These are phyloP conservation scores for Calonectria hawksworthii DNA, from an alignment of 2,329 filamentous ascomycete species.

Conservation along the genomic window DNA sequence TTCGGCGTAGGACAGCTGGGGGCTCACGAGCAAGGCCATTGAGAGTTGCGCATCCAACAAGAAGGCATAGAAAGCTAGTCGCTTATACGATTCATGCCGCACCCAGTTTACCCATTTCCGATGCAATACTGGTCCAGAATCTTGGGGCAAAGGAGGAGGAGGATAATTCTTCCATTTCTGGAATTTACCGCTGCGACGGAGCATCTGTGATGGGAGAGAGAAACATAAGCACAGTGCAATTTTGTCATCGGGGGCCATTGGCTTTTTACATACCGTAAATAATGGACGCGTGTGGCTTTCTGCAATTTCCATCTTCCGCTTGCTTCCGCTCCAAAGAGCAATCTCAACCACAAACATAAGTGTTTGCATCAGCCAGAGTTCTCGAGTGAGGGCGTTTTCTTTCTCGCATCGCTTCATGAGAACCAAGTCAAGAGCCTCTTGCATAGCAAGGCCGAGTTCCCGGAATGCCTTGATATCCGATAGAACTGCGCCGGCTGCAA, in stretches of 20 bases:
- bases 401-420: background rate
- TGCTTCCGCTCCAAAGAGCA: background rate
- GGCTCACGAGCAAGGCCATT: background rate
- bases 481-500: background rate
- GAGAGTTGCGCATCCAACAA: background rate
- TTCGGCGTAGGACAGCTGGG: background rate
- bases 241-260: too few relatives aligned
- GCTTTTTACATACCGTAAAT: background rate
- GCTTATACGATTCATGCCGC: background rate
- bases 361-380: background rate
- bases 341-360: background rate
- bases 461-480: background rate
- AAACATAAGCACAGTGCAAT: background rate
- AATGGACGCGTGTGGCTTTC: background rate
- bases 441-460: background rate
- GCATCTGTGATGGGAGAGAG: background rate
- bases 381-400: background rate
- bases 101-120: background rate
- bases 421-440: background rate
- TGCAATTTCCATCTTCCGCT: constrained; percentile 23
- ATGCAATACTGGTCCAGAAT: background rate
- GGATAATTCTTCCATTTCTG: background rate
- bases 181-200: background rate
- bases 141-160: background rate
- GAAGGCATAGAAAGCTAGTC: background rate